phyloP scores from a whole-genome alignment of 2,329 filamentous ascomycete genomes.

The Xylaria multiplex region DNA sequence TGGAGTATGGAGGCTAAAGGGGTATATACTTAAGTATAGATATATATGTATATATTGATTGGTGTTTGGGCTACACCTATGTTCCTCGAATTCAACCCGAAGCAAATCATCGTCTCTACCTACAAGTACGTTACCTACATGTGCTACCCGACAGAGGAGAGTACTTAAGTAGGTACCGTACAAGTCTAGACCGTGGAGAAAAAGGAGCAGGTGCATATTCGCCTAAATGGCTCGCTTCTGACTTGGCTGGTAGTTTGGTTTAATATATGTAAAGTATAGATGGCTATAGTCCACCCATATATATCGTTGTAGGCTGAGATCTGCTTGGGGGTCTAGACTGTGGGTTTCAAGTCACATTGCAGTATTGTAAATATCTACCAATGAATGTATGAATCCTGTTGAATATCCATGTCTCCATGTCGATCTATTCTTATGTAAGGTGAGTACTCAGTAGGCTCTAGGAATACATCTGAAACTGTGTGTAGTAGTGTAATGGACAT shows the following conservation, averaged over 20 bases:
- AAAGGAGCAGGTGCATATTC: conserved; percentile 5
- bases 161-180: neutral
- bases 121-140: no score
- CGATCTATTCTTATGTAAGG: no score
- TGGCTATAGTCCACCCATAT: neutral
- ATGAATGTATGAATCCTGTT: no score
- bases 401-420: no score
- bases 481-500: no score
- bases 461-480: no score
- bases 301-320: conserved; percentile 14
- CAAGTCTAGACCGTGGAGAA: neutral
- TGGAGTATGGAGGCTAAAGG: neutral
- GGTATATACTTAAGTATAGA: neutral
- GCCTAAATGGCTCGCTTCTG: conserved; percentile 19
- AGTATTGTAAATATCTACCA: no score
- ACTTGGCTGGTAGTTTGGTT: conserved; percentile 24
- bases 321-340: conserved; percentile 9
- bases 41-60: neutral
- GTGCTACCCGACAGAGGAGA: no score
- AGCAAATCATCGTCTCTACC: neutral
- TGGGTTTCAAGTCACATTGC: no score
- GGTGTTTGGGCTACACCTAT: neutral
- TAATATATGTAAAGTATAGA: conserved; percentile 21
- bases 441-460: no score
- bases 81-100: neutral